These are phyloP conservation scores for Leishmania arabica DNA, from an alignment of 208 protist genomes.

Conservation along the genomic window DNA sequence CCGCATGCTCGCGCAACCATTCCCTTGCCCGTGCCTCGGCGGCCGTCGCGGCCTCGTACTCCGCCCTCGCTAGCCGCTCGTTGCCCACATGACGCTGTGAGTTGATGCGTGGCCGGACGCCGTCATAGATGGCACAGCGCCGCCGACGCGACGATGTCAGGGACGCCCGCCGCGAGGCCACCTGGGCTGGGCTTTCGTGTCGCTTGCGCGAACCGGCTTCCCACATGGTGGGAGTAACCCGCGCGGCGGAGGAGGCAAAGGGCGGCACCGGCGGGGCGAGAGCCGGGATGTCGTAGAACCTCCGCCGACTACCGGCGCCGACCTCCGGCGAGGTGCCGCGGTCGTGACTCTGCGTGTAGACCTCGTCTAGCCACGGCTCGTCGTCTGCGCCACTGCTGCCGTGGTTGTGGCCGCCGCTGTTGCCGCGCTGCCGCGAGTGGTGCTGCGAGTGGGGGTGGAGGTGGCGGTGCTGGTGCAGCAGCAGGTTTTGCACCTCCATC, in stretches of 20 bases:
- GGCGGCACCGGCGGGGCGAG: slow-evolving; percentile 9
- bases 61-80: slow-evolving; percentile 9
- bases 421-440: neutral
- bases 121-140: neutral
- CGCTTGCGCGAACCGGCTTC: neutral
- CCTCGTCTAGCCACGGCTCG: slow-evolving; percentile 25
- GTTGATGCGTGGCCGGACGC: neutral
- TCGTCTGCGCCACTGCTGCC: neutral
- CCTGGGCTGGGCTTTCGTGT: slow-evolving; percentile 10
- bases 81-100: neutral
- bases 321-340: neutral
- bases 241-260: slow-evolving; percentile 10
- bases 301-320: neutral
- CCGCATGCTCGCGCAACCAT: neutral
- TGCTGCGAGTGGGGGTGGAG: neutral
- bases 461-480: neutral
- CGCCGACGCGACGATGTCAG: neutral
- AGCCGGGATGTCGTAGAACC: slow-evolving; percentile 9
- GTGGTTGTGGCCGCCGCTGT: neutral
- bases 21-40: neutral
- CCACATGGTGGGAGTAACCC: neutral
- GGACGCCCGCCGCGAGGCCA: neutral
- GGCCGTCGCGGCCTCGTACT: slow-evolving; percentile 18
- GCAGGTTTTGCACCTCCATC: neutral
- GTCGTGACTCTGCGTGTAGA: slow-evolving; percentile 7